Conservation (phyloP, 805 yeast species). For the Grigorovia jiainica region DNA sequence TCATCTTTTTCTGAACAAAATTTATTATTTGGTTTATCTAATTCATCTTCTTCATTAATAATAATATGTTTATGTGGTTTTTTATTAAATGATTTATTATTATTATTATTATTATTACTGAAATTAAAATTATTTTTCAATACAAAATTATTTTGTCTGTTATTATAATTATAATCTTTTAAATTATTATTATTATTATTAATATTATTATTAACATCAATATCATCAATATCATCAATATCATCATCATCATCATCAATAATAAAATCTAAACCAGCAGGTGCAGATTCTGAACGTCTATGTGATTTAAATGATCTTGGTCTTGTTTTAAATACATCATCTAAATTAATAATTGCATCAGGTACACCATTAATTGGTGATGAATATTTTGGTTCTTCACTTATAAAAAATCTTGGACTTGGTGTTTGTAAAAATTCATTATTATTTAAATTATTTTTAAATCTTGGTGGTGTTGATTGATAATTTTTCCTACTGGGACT, state of each 20-base stretch:
- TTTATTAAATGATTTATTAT: background rate
- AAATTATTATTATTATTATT: background rate
- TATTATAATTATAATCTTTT: background rate
- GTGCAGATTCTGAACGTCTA: conserved; percentile 49
- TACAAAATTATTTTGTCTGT: conserved; percentile 3
- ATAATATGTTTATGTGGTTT: background rate
- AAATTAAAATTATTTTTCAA: conserved; percentile 17
- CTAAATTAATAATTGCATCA: conserved; percentile 48
- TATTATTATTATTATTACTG: background rate
- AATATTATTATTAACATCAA: background rate
- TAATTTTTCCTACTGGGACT: background rate
- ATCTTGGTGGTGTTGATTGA: conserved; percentile 3
- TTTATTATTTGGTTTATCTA: background rate
- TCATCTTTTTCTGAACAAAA: conserved; percentile 1
- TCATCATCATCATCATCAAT: conserved; percentile 4
- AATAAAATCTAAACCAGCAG: conserved; percentile 35
- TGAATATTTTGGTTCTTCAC: conserved; percentile 25
- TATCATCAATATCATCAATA: background rate
- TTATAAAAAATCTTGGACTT: conserved; percentile 26
- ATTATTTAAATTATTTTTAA: conserved; percentile 1
- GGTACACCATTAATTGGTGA: conserved; percentile 32
- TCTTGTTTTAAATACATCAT: conserved; percentile 38
- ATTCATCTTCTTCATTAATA: background rate
- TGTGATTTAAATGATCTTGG: conserved; percentile 31
- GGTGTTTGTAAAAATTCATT: conserved; percentile 5